A percentile compares a stretch with the other conserved stretches of the same genome.
Conservation (phyloP, 371 early-diverging fungal species). For the Circinella umbellata region DNA sequence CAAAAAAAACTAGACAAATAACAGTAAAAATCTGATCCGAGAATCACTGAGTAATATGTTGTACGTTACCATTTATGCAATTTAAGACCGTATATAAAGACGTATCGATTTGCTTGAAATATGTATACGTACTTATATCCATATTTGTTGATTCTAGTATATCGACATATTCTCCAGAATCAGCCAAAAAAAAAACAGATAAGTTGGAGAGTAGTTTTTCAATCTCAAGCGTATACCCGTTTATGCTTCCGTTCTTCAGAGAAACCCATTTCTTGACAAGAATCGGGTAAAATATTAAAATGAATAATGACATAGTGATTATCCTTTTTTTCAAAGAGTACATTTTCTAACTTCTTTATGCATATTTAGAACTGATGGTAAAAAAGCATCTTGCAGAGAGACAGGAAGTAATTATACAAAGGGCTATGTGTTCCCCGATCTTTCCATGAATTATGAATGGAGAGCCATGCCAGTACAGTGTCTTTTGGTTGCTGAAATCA, state of each 20-base stretch:
- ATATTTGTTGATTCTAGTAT: background rate
- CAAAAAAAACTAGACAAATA: no score
- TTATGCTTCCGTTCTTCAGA: background rate
- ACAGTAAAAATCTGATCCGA: background rate
- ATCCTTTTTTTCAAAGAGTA: background rate
- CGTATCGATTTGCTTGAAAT: background rate
- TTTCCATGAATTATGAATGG: background rate
- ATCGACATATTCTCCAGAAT: background rate
- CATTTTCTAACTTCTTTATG: constrained; percentile 5
- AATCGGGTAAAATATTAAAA: constrained; percentile 1
- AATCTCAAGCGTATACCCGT: background rate
- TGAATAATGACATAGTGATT: constrained; percentile 6
- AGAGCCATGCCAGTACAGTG: background rate
- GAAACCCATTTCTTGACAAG: background rate
- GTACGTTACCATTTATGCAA: background rate
- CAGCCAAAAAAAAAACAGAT: background rate
- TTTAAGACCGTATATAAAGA: background rate
- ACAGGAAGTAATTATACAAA: background rate
- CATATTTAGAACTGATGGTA: background rate
- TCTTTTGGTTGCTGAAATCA: background rate
- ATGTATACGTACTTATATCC: constrained; percentile 2
- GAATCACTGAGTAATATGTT: background rate
- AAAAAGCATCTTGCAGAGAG: background rate
- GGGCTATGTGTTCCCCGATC: background rate
- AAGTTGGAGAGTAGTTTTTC: background rate